These are phyloP conservation scores for Chalciporus sp. DNA, from an alignment of 1,284 basidiomycete genomes.

Conservation along the genomic window DNA sequence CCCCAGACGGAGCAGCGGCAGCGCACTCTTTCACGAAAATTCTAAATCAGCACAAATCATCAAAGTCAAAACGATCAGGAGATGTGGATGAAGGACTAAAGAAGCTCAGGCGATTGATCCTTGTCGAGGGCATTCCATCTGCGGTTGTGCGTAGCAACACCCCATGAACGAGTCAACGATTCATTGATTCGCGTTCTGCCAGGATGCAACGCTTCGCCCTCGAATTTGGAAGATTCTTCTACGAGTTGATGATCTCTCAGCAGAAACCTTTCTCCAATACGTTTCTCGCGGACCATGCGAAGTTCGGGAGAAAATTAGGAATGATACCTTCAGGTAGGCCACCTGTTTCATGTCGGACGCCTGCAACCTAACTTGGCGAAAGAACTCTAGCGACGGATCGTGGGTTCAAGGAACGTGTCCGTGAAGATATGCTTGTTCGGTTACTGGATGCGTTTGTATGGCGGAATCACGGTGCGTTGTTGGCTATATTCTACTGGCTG, in stretches of 20 bases:
- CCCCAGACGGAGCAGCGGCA: constrained; percentile 31
- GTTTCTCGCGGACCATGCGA: constrained; percentile 84
- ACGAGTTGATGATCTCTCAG: constrained; percentile 74
- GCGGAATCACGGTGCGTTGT: constrained; percentile 75
- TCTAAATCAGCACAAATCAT: constrained; percentile 65
- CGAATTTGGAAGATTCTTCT: constrained; percentile 93
- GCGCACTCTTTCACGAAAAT: constrained; percentile 79
- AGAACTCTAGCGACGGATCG: constrained; percentile 94
- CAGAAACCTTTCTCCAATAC: constrained; percentile 79
- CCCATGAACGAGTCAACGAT: constrained; percentile 1
- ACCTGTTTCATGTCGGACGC: neutral
- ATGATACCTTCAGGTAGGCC: constrained; percentile 75
- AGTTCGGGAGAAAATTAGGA: constrained; percentile 87
- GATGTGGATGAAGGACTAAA: constrained; percentile 82
- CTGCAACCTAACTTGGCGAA: constrained; percentile 26
- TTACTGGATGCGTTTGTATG: constrained; percentile 96
- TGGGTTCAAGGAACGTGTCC: constrained; percentile 92
- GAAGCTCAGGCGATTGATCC: constrained; percentile 79
- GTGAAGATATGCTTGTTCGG: constrained; percentile 95
- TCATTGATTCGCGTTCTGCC: constrained; percentile 7
- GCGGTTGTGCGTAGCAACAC: constrained; percentile 45
- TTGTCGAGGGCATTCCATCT: constrained; percentile 87
- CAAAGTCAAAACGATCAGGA: constrained; percentile 62
- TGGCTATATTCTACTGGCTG: neutral
- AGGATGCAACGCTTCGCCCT: constrained; percentile 78